A percentile compares a stretch with the other conserved stretches of the same genome.
These are phyloP conservation scores for Taphrina populina DNA, from an alignment of 1,139 yeast species.

Conservation along the genomic window DNA sequence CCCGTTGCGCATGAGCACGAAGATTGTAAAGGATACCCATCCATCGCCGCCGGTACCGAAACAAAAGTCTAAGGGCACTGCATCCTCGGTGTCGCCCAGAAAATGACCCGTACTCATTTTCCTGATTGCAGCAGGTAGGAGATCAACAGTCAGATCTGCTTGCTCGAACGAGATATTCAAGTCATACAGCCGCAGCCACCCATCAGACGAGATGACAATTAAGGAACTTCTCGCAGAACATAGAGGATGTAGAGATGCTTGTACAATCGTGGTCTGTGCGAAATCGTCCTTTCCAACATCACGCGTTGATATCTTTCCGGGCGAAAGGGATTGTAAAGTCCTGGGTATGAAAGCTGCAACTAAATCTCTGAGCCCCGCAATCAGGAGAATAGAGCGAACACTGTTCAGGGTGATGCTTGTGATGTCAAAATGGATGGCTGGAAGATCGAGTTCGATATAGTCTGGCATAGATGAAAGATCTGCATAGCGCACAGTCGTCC, in stretches of 20 bases:
- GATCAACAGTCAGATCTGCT: constrained; percentile 32
- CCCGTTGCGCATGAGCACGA: constrained; percentile 23
- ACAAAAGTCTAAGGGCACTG: constrained; percentile 10
- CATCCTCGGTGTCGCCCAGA: constrained; percentile 24
- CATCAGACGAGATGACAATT: constrained; percentile 29
- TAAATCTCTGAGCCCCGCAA: constrained; percentile 5
- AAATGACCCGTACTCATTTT: not conserved
- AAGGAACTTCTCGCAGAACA: constrained; percentile 23
- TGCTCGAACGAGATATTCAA: constrained; percentile 27
- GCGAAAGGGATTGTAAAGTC: not conserved
- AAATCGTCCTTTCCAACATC: constrained; percentile 15
- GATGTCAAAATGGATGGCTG: constrained; percentile 12
- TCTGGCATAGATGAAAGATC: constrained; percentile 22
- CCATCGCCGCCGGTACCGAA: constrained; percentile 35
- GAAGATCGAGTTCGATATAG: constrained; percentile 9
- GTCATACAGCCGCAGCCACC: constrained; percentile 30
- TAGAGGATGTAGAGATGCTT: constrained; percentile 31
- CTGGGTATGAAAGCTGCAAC: constrained; percentile 24
- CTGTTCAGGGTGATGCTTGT: constrained; percentile 1
- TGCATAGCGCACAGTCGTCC: constrained; percentile 30
- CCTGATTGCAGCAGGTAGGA: constrained; percentile 5
- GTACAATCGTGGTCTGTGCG: not conserved
- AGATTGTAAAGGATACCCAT: constrained; percentile 31
- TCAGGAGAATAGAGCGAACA: constrained; percentile 7
- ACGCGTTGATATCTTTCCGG: constrained; percentile 13